Base-by-base conservation (phyloP, 2,329 filamentous ascomycete species). In the Blumeriella jaapii region DNA sequence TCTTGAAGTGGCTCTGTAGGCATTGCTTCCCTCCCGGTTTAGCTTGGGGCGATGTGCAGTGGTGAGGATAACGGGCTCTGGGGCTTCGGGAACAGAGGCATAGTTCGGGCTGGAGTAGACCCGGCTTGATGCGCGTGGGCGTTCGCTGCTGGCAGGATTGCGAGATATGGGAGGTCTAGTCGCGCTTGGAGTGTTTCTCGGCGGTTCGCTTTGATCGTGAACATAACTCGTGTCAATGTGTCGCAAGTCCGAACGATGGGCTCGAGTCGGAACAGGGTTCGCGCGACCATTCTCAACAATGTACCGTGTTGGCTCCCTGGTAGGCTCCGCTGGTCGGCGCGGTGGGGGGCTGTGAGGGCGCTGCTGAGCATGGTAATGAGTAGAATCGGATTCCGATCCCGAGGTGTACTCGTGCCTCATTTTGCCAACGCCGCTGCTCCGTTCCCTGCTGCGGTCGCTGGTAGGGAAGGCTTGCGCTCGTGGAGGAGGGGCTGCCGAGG, bases 401-500 rank as follows among this genome's bases (percentile, higher is more conserved):
- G 39, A 40, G 20, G 39, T n/a, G 16, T 41, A 38, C 14, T 40
- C 17, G 17, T 47, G 40, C 36, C 44, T 51, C 23, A 52, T 32
- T 20, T 39, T 41, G 29, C 49, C 52, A 8, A 43, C 35, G 27
- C 44, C 34, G 23, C 33, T 40, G 14, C 22, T 33, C 29, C 41
- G 36, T 18, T 40, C 44, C 29, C 46, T 43, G 28, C 30, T 25
- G 27, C 39, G 39, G 32, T 39, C 46, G 6, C 45, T 44, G 12
- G 31, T 11, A 18, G 43, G 36, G 31, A 49, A 56, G 10, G 54
- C 56, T 12, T 40, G 17, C 28, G 54, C 48, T 33, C 55, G 45
- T 22, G 50, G 27, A 6, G 55, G 36, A n/a, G 44, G 19, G 18
- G 54, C 51, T n/a, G 46, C 22, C n/a, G 32, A 15, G 1, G 44